A percentile compares a stretch with the other conserved stretches of the same genome.
Conservation (phyloP, 78 protist genomes). For the Thecamonas trahens region DNA sequence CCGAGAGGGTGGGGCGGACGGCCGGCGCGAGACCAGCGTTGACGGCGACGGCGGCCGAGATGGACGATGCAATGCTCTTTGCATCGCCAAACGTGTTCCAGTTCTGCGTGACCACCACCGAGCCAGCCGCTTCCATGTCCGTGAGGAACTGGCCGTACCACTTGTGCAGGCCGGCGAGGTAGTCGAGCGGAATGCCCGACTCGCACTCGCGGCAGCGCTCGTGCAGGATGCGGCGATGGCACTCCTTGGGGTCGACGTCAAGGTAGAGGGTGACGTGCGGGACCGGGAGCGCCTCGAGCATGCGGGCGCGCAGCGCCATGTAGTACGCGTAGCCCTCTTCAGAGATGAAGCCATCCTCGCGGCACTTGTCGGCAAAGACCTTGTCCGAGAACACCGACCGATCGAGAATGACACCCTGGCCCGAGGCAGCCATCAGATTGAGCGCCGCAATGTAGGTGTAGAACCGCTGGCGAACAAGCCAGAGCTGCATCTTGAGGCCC, state of each 20-base stretch:
- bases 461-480: conserved; percentile 52
- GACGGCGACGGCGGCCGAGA: no score
- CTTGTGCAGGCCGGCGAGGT: conserved; percentile 34
- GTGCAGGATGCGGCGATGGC: conserved; percentile 46
- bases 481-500: conserved; percentile 60
- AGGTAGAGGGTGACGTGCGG: conserved; percentile 45
- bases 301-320: conserved; percentile 1
- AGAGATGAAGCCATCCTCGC: conserved; percentile 41
- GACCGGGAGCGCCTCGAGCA: conserved; percentile 25
- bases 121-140: conserved; percentile 32
- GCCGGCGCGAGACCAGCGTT: no score
- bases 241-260: conserved; percentile 41
- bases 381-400: conserved; percentile 64
- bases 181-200: conserved; percentile 51
- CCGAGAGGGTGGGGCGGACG: no score
- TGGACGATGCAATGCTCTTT: neutral
- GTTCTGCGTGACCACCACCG: conserved; percentile 28
- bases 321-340: conserved; percentile 40
- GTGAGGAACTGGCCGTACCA: conserved; percentile 35
- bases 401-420: conserved; percentile 60
- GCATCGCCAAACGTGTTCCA: conserved; percentile 57
- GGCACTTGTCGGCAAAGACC: conserved; percentile 66
- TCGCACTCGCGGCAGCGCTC: conserved; percentile 39
- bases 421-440: neutral
- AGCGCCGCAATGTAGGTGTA: conserved; percentile 30